These are phyloP conservation scores for Amanita fuliginea DNA, from an alignment of 768 basidiomycete genomes.

Conservation along the genomic window DNA sequence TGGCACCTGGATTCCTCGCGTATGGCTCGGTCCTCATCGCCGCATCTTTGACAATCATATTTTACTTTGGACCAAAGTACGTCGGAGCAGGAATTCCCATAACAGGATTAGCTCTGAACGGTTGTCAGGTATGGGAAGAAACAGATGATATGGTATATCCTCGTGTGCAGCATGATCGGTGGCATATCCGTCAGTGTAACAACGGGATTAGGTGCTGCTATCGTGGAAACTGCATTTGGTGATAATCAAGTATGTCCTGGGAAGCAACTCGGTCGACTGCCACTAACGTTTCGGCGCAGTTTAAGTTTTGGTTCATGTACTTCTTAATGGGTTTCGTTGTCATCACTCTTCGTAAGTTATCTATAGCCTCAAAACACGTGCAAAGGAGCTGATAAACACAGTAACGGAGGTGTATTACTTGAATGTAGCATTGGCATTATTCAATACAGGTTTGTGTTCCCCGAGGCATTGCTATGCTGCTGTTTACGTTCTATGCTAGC, in stretches of 20 bases:
- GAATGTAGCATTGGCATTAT: conserved; percentile 91
- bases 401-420: conserved; percentile 92
- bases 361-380: conserved; percentile 1
- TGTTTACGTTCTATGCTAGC: conserved; percentile 24
- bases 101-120: background rate
- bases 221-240: conserved; percentile 68
- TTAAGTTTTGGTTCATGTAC: conserved; percentile 88
- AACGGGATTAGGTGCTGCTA: conserved; percentile 85
- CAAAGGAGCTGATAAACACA: conserved; percentile 16
- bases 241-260: conserved; percentile 55
- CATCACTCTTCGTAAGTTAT: conserved; percentile 60
- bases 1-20: conserved; percentile 73
- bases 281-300: conserved; percentile 30
- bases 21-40: conserved; percentile 56
- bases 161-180: conserved; percentile 93
- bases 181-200: conserved; percentile 93
- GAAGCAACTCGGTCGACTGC: background rate
- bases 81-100: conserved; percentile 9
- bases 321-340: conserved; percentile 78
- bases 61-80: conserved; percentile 75
- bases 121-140: conserved; percentile 64
- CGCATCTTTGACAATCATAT: conserved; percentile 56
- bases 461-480: background rate
- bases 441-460: conserved; percentile 64
- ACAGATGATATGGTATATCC: conserved; percentile 93